Conservation (phyloP, 371 early-diverging fungal genomes). For the Syncephalastrum monosporum region DNA sequence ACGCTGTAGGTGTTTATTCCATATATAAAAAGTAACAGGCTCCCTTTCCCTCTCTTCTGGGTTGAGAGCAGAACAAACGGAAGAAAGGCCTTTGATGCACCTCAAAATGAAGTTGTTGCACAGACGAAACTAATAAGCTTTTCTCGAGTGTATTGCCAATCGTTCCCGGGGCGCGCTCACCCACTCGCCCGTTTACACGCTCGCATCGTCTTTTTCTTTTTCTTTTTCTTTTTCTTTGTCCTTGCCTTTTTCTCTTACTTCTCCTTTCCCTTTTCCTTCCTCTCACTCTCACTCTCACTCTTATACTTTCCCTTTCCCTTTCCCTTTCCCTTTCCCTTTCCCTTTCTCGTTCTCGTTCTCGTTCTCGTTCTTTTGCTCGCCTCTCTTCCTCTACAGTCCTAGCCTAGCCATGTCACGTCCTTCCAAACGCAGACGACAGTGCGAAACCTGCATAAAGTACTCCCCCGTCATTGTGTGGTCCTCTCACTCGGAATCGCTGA, state of each 20-base stretch:
- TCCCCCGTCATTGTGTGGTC: background rate
- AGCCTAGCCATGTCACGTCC: slow-evolving; percentile 6
- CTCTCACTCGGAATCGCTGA: background rate
- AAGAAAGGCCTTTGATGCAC: too few species aligned
- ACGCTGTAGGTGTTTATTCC: too few species aligned
- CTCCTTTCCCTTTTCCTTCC: background rate
- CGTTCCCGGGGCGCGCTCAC: too few species aligned
- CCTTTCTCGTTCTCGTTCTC: too few species aligned
- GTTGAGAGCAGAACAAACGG: too few species aligned
- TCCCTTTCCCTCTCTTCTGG: too few species aligned
- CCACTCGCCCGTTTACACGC: background rate
- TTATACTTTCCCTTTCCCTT: background rate
- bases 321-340: slow-evolving; percentile 3
- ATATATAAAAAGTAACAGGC: too few species aligned
- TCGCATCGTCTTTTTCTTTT: slow-evolving; percentile 2
- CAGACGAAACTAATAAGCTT: too few species aligned
- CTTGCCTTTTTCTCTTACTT: background rate
- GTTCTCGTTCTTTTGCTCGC: background rate
- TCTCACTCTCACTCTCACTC: too few species aligned
- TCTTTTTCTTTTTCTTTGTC: background rate
- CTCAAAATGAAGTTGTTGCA: too few species aligned
- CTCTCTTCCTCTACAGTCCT: background rate
- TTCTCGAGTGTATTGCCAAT: too few species aligned
- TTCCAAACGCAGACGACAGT: slow-evolving; percentile 19
- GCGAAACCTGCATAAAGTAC: slow-evolving; percentile 26